Percentiles rank a stretch among this genome's conserved stretches.
phyloP scores from a whole-genome alignment of 306 rosid species.

The Lagenaria siceraria region DNA sequence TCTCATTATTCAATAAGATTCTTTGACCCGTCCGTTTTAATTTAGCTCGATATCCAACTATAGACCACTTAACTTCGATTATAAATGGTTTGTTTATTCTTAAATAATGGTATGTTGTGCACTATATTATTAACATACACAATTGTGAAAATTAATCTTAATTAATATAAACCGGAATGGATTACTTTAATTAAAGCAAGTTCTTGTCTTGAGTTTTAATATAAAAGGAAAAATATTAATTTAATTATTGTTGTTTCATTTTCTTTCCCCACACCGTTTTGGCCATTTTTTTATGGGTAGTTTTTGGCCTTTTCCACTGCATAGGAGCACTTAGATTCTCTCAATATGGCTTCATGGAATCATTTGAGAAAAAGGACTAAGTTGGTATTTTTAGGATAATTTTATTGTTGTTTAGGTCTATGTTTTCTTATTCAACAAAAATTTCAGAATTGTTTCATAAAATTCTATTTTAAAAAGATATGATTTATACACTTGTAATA shows the following conservation, averaged over 20 bases:
- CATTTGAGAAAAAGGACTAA: neutral
- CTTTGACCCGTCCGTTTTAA: neutral
- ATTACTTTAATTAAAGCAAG: neutral
- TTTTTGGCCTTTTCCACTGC: neutral
- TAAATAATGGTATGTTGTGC: neutral
- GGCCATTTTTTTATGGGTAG: neutral
- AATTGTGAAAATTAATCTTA: too few species aligned
- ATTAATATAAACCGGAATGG: neutral
- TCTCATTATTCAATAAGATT: neutral
- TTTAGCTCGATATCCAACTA: neutral
- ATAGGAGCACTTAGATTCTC: neutral
- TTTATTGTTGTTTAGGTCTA: too few species aligned
- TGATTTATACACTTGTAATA: too few species aligned
- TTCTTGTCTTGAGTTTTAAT: too few species aligned
- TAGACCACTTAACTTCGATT: neutral
- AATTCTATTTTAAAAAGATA: too few species aligned
- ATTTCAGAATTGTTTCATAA: too few species aligned
- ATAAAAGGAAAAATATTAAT: too few species aligned
- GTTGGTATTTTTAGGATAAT: too few species aligned
- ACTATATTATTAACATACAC: neutral
- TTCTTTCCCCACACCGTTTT: neutral
- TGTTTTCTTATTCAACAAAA: too few species aligned
- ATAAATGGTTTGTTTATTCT: too few species aligned
- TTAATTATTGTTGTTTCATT: too few species aligned
- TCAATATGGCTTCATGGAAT: neutral